phyloP scores from a whole-genome alignment of 1,284 basidiomycete species.

The Cutaneotrichosporon cutaneum region DNA sequence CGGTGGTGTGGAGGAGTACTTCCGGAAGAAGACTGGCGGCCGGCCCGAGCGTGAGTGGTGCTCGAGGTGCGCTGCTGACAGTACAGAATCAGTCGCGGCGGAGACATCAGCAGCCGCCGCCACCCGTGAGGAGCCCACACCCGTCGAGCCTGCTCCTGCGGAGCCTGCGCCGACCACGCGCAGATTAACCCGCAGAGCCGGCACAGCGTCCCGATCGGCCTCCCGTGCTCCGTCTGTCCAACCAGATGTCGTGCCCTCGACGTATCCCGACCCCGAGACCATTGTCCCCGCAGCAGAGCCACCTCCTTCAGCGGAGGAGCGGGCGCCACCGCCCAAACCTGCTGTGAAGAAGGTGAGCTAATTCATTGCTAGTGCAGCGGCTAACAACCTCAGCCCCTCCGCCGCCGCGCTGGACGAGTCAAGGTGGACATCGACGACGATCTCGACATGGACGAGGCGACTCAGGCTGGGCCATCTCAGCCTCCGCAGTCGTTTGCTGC shows the following conservation, averaged over 20 bases:
- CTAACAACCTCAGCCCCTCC: constrained; percentile 24
- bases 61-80: not conserved
- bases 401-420: constrained; percentile 30
- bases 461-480: constrained; percentile 1
- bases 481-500: constrained; percentile 12
- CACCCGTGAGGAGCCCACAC: not conserved
- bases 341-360: constrained; percentile 10
- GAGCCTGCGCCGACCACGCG: not conserved
- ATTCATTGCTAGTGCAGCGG: not conserved
- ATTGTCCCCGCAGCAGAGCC: constrained; percentile 1
- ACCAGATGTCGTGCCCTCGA: constrained; percentile 36
- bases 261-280: constrained; percentile 34
- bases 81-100: not conserved
- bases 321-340: not conserved
- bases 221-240: constrained; percentile 13
- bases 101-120: not conserved
- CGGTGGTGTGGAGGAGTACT: constrained; percentile 29
- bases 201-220: constrained; percentile 1
- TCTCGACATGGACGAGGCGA: constrained; percentile 2
- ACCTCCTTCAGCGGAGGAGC: not conserved
- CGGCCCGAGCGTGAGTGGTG: not conserved
- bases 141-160: not conserved
- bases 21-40: constrained; percentile 12
- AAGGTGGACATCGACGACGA: constrained; percentile 28
- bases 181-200: not conserved